Evolutionary conservation across 2,329 filamentous ascomycete species (phyloP), one percentile per base, ranked within the genome.

Genomic region (Colletotrichum zoysiae): DNA sequence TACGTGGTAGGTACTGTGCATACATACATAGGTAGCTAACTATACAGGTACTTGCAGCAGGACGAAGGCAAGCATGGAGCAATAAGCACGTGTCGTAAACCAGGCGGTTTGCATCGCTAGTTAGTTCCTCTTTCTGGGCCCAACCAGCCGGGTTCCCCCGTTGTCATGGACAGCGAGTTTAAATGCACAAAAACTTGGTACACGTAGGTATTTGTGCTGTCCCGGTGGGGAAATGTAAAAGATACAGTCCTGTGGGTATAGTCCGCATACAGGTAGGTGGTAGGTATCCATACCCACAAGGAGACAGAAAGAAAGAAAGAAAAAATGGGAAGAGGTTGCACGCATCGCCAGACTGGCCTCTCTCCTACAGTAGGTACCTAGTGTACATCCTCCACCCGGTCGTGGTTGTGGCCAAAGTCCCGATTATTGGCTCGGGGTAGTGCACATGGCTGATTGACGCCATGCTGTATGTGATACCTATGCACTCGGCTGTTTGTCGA

Each of bases 401-500:
- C 58, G 42, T 40, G 55, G 69, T 71, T 71, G 59, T 48, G 59
- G 42, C 59, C 33, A 42, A 50, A 64, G 59, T 55, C 56, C 23
- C 53, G 38, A 42, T 30, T 53, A 68, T 48, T 67, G 63, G 65
- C 35, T 50, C 38, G 23, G 42, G 35, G 48, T 16, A 55, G 48
- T 12, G 2, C 11, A n/a, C 46, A 48, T 48, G 44, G 42, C 5
- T 44, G 42, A 46, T 67, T 56, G 33, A 61, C 57, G 30, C 23
- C 30, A 30, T 30, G 30, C 30, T 30, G 9, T 44, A 40, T 9
- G 38, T 56, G 11, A 20, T n/a, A n/a, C n/a, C n/a, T n/a, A 46
- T 62, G 48, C 57, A 57, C 67, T 62, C 51, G 68, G 57, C 50
- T 63, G 51, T 63, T 67, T 63, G 44, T 58, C 51, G 53, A 58